Percentiles rank a stretch among this genome's conserved stretches.
phyloP scores from a whole-genome alignment of 2,329 filamentous ascomycete species.

The Xylaria sp. region DNA sequence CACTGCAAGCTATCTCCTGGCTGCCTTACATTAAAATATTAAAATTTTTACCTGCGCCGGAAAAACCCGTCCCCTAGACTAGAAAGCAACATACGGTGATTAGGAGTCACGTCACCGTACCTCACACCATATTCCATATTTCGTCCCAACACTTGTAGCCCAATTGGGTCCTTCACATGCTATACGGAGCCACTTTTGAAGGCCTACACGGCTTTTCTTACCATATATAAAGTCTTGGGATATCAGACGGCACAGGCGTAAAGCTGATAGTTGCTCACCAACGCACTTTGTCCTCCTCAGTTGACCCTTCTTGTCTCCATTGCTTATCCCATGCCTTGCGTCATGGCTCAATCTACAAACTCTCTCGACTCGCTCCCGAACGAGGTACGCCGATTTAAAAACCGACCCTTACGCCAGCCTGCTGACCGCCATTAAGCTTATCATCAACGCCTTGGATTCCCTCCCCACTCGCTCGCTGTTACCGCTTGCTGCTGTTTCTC shows the following conservation, averaged over 20 bases:
- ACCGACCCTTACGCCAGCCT: neutral
- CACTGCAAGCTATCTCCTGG: neutral
- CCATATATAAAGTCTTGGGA: slow-evolving; percentile 17
- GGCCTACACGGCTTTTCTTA: neutral
- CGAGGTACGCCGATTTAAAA: slow-evolving; percentile 37
- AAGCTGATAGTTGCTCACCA: slow-evolving; percentile 17
- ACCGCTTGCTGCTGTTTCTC: slow-evolving; percentile 62
- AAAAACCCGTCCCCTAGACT: slow-evolving; percentile 13
- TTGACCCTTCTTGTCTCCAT: slow-evolving; percentile 10
- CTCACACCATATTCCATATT: slow-evolving; percentile 20
- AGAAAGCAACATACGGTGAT: slow-evolving; percentile 18
- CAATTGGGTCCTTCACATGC: neutral
- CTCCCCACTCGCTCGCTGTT: slow-evolving; percentile 60
- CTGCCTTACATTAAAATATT: neutral
- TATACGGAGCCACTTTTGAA: neutral
- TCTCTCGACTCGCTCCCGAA: slow-evolving; percentile 43
- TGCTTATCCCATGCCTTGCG: slow-evolving; percentile 33
- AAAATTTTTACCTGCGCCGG: slow-evolving; percentile 1
- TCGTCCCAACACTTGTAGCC: neutral
- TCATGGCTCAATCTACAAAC: slow-evolving; percentile 35
- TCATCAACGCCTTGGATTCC: slow-evolving; percentile 54
- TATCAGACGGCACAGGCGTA: neutral
- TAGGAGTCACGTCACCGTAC: slow-evolving; percentile 17
- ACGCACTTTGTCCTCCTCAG: slow-evolving; percentile 27
- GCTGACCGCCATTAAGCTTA: slow-evolving; percentile 47